phyloP scores from a whole-genome alignment of 352 stramenopile genomes.

The Phytophthora pini region DNA sequence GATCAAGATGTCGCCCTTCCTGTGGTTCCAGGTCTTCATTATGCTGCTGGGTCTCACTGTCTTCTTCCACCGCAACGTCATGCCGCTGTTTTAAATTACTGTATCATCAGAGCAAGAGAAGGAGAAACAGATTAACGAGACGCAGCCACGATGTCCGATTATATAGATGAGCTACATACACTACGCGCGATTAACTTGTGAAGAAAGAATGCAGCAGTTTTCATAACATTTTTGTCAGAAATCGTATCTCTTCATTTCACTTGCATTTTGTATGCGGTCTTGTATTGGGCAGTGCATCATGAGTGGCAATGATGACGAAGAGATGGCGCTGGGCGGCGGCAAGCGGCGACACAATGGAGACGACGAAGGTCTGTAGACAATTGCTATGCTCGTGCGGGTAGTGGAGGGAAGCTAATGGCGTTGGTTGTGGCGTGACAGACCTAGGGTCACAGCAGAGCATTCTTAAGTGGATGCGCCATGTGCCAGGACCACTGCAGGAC shows the following conservation, averaged over 20 bases:
- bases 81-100: constrained; percentile 52
- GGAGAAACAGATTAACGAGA: background rate
- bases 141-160: constrained; percentile 1
- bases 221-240: background rate
- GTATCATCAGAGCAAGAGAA: constrained; percentile 3
- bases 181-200: background rate
- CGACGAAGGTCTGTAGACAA: constrained; percentile 14
- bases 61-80: constrained; percentile 78
- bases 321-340: background rate
- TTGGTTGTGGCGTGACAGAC: constrained; percentile 27
- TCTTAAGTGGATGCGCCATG: constrained; percentile 76
- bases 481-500: constrained; percentile 75
- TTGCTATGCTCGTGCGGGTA: background rate
- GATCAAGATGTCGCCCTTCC: constrained; percentile 71
- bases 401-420: background rate
- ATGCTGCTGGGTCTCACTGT: constrained; percentile 61
- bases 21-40: constrained; percentile 74
- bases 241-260: background rate
- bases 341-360: constrained; percentile 32
- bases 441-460: constrained; percentile 74
- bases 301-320: constrained; percentile 30
- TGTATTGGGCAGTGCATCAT: constrained; percentile 15
- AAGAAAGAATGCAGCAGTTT: background rate
- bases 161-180: constrained; percentile 24
- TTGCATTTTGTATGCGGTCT: constrained; percentile 26